Evolutionary conservation across 2,329 filamentous ascomycete species (phyloP), one percentile per base, ranked within the genome.

Genomic region (Amauroascus niger): DNA sequence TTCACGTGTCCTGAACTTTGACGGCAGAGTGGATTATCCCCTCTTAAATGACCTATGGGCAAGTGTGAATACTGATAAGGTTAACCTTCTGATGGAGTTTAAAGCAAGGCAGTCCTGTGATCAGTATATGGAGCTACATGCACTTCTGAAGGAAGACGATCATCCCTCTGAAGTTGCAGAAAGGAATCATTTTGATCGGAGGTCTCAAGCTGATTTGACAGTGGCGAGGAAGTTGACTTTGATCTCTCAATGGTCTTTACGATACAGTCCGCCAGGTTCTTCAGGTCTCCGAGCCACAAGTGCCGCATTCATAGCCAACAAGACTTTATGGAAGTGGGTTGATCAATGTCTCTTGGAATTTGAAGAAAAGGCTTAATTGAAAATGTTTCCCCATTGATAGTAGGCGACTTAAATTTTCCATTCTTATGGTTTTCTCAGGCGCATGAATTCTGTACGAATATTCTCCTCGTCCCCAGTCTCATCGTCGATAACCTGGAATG

Each of bases 1-100:
- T 63, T 57, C 45, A 52, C 55, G 57, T 44, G 51, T 64, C n/a
- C 53, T 63, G 14, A 60, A 43, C 37, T 51, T 64, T 11, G 58
- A 63, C 46, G 58, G 57, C 22, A 53, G 56, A 43, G 30, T 9
- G 33, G 61, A 64, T 52, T 60, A 59, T 14, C 22, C 32, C 24
- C 51, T 61, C 13, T 59, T 64, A 44, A 18, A 55, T 53, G 55
- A 46, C 18, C 20, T 61, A 18, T 63, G 59, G 58, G 47, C 11
- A 6, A 22, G 13, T 4, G 22, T 49, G 33, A 14, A 50, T 50
- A 14, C 35, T 13, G 43, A 46, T 20, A 18, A 26, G 30, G 5
- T 16, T 26, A 5, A 40, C 22, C 39, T 33, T 35, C 39, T 43
- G 32, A 52, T 44, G 35, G 20, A 47, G 26, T 47, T 47, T 26